Evolutionary conservation across 2,329 filamentous ascomycete species (phyloP).

Genomic region (Xylaria sp.): DNA sequence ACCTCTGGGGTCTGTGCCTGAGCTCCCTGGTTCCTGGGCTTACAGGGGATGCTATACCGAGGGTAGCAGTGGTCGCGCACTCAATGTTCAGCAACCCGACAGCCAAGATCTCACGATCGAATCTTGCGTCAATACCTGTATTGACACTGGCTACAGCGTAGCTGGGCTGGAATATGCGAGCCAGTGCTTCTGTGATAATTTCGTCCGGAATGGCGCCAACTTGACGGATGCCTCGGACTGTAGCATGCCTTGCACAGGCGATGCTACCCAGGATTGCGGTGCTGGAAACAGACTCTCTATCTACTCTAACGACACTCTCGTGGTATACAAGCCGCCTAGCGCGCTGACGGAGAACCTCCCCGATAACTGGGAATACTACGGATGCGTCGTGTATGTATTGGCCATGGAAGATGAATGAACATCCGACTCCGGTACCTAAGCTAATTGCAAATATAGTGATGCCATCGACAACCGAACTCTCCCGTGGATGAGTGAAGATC

Average conservation of each 20-base stretch:
- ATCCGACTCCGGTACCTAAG: slow-evolving; percentile 26
- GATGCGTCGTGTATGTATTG: slow-evolving; percentile 40
- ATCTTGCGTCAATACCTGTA: slow-evolving; percentile 42
- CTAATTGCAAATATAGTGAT: slow-evolving; percentile 37
- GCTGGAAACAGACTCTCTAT: slow-evolving; percentile 42
- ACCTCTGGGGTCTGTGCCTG: slow-evolving; percentile 21
- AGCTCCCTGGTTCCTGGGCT: slow-evolving; percentile 37
- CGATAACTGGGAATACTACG: slow-evolving; percentile 38
- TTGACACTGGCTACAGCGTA: slow-evolving; percentile 44
- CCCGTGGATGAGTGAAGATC: slow-evolving; percentile 54
- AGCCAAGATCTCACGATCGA: slow-evolving; percentile 40
- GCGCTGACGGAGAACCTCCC: slow-evolving; percentile 35
- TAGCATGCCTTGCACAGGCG: slow-evolving; percentile 43
- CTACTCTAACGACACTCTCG: slow-evolving; percentile 41
- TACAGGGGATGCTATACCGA: slow-evolving; percentile 43
- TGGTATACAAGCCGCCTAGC: slow-evolving; percentile 38
- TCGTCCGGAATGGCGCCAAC: slow-evolving; percentile 40
- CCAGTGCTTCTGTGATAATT: slow-evolving; percentile 49
- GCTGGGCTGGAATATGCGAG: slow-evolving; percentile 52
- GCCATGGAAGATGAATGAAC: not conserved
- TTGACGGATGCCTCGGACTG: slow-evolving; percentile 40
- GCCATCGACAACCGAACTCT: slow-evolving; percentile 46
- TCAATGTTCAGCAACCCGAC: slow-evolving; percentile 40
- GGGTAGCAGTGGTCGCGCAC: slow-evolving; percentile 38
- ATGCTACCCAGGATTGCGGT: slow-evolving; percentile 42